Evolutionary conservation across 2,329 filamentous ascomycete genomes (phyloP), one percentile per base, ranked within the genome.

Genomic region (Cercospora citrullina): DNA sequence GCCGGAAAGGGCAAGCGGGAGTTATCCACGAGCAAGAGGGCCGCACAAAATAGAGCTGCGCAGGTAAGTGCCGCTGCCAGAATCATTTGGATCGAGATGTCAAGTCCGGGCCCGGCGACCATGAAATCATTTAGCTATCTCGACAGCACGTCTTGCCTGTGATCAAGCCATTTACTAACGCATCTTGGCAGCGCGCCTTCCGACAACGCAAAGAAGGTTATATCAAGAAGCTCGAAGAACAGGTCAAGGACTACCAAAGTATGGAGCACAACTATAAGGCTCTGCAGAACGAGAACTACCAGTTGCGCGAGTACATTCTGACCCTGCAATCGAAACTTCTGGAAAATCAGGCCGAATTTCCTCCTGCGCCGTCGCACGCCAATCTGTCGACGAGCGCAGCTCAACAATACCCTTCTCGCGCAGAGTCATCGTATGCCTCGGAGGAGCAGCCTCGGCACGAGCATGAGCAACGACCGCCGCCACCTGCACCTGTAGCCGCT

Each of bases 141-240:
- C 18, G 5, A 23, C 10, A 53, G 10, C 48, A 16, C 48, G 48
- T 55, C 48, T 53, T 28, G 48, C 23, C 48, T 12, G 21, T 53
- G 12, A 53, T 53, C 48, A 28, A 28, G 14, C 48, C 6, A 55
- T 30, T 55, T 30, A 26, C 26, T 18, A 64, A 45, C 23, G 39
- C 36, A n/a, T 48, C 14, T 16, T 57, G 28, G 28, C 62, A 99
- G 94, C 89, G 95, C 79, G 95, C 95, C 51, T 99, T 99, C 81
- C 92, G 95, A 51, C 94, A 98, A 82, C 91, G 95, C 71, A 99
- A 99, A 79, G 95, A 99, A 81, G 92, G 92, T 57, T 97, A 99
- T 79, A 99, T 99, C 80, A 96, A 96, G 84, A 96, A 96, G 79
- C 87, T 99, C 6, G 95, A 99, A 81, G 91, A 95, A 77, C 92